A percentile compares a stretch with the other conserved stretches of the same genome.
Conservation (phyloP, 768 basidiomycete species). For the Boletus insuetus region DNA sequence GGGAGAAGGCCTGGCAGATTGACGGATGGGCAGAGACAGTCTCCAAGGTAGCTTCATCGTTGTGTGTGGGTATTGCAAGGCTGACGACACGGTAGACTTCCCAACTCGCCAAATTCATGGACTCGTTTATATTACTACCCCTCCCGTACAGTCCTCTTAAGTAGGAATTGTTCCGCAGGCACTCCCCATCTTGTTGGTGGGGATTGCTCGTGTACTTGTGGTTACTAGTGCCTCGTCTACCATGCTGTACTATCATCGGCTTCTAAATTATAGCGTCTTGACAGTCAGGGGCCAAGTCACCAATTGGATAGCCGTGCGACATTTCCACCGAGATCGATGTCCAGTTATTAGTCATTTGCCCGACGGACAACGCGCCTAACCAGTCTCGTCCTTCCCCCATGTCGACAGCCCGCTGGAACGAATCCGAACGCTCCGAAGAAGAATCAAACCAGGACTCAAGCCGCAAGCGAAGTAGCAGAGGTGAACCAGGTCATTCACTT, state of each 20-base stretch:
- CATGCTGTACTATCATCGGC: neutral
- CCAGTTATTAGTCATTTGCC: conserved; percentile 7
- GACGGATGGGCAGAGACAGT: conserved; percentile 97
- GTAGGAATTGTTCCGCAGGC: conserved; percentile 32
- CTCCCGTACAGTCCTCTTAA: conserved; percentile 85
- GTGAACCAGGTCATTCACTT: conserved; percentile 30
- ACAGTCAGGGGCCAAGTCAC: conserved; percentile 11
- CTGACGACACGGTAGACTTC: conserved; percentile 60
- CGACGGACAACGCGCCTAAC: neutral
- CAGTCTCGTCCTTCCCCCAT: conserved; percentile 13
- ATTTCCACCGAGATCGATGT: conserved; percentile 5
- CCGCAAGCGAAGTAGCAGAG: conserved; percentile 65
- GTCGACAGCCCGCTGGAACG: conserved; percentile 44
- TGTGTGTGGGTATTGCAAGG: neutral
- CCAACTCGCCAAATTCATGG: conserved; percentile 83
- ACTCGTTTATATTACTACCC: conserved; percentile 77
- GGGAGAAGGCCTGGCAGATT: conserved; percentile 91
- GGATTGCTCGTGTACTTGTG: neutral
- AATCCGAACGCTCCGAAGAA: conserved; percentile 62
- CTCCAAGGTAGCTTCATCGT: conserved; percentile 59
- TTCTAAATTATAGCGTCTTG: neutral
- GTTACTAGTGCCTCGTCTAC: neutral
- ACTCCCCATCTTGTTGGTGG: neutral
- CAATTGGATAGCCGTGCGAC: conserved; percentile 17
- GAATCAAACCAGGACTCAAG: conserved; percentile 44